Evolutionary conservation across 179 eudicot genomes (phyloP).

Genomic region (Silene coronaria): DNA sequence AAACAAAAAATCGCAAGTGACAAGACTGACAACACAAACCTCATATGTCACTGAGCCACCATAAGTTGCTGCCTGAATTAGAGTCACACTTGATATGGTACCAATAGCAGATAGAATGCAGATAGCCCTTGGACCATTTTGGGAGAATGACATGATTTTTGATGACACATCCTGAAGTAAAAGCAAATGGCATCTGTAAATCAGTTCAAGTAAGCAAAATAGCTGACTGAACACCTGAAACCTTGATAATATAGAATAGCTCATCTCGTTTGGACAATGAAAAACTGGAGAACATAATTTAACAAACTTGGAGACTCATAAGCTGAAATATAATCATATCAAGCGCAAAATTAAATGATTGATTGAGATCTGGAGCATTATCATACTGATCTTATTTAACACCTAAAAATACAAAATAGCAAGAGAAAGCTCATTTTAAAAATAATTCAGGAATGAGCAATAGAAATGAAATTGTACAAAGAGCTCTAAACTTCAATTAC

Average conservation of each 20-base stretch:
- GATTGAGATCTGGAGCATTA: too few relatives aligned
- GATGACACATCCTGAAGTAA: conserved; percentile 56
- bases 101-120: conserved; percentile 76
- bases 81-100: conserved; percentile 67
- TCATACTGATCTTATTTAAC: too few relatives aligned
- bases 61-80: conserved; percentile 69
- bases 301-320: too few relatives aligned
- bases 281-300: background rate
- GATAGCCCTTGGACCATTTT: conserved; percentile 72
- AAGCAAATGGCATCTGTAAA: conserved; percentile 11
- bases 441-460: too few relatives aligned
- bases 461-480: too few relatives aligned
- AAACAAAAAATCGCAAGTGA: background rate
- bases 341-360: too few relatives aligned
- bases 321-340: too few relatives aligned
- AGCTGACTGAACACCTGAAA: background rate
- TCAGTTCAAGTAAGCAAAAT: background rate
- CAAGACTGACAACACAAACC: conserved; percentile 39
- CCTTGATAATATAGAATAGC: background rate
- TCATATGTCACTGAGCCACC: conserved; percentile 82
- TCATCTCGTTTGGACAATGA: background rate
- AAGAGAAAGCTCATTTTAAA: too few relatives aligned
- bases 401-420: too few relatives aligned
- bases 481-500: too few relatives aligned
- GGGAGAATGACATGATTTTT: conserved; percentile 72